phyloP scores from a whole-genome alignment of 768 basidiomycete genomes.

The Cystofilobasidium bisporidii region DNA sequence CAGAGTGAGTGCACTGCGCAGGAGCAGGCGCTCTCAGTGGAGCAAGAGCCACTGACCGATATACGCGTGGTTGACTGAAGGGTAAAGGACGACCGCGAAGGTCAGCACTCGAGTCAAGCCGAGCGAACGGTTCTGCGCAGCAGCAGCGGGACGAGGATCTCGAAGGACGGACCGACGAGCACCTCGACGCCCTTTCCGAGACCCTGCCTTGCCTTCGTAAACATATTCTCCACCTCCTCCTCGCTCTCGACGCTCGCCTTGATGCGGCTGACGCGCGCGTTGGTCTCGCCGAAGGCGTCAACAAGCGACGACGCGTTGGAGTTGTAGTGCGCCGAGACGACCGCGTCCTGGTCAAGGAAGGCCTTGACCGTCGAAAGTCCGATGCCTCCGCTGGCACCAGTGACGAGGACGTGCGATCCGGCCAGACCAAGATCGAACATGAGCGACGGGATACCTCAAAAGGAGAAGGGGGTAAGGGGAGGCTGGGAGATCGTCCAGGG shows the following conservation, averaged over 20 bases:
- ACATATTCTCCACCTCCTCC: conserved; percentile 48
- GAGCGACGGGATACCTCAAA: no score
- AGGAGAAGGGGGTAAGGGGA: neutral
- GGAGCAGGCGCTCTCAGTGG: no score
- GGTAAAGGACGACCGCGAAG: conserved; percentile 41
- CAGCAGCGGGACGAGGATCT: neutral
- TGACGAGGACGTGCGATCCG: conserved; percentile 55
- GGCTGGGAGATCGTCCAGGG: neutral
- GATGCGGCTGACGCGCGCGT: conserved; percentile 39
- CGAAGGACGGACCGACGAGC: conserved; percentile 37
- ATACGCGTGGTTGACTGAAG: conserved; percentile 52
- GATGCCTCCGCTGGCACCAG: conserved; percentile 68
- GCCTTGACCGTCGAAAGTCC: conserved; percentile 54
- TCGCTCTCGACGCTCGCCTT: conserved; percentile 58
- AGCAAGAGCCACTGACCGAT: conserved; percentile 6
- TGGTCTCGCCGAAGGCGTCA: conserved; percentile 34
- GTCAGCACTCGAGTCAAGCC: no score
- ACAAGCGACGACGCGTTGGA: conserved; percentile 45
- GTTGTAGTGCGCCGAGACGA: conserved; percentile 64
- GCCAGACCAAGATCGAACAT: conserved; percentile 49
- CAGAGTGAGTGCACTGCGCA: no score
- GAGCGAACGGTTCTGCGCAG: conserved; percentile 39
- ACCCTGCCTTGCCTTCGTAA: conserved; percentile 34
- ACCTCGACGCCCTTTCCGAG: conserved; percentile 33
- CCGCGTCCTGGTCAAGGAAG: conserved; percentile 61